These are phyloP conservation scores for Agaricus blazei DNA, from an alignment of 768 basidiomycete species.

Conservation along the genomic window DNA sequence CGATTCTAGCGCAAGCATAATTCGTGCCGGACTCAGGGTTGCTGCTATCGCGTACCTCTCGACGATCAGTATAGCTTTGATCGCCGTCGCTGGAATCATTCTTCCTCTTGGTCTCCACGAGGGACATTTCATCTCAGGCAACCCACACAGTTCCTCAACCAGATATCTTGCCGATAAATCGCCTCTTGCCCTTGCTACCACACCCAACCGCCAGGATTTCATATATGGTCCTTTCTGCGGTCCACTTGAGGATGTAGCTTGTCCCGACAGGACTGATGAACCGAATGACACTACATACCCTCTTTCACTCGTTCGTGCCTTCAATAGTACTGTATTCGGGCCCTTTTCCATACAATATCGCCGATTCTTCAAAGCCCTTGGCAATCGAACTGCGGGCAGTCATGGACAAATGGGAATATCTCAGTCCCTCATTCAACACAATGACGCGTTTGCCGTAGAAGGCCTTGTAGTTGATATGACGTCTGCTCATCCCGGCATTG, in stretches of 20 bases:
- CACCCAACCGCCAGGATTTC: conserved; percentile 10
- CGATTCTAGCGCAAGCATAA: not conserved
- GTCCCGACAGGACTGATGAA: conserved; percentile 13
- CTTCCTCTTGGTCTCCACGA: not conserved
- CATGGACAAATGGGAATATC: conserved; percentile 7
- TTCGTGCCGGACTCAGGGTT: conserved; percentile 1
- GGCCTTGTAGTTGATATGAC: conserved; percentile 15
- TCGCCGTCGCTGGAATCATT: not conserved
- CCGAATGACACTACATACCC: conserved; percentile 11
- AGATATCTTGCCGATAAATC: conserved; percentile 15
- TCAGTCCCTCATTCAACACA: conserved; percentile 15
- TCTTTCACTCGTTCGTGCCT: conserved; percentile 8
- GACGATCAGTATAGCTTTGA: not conserved
- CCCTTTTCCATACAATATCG: conserved; percentile 18
- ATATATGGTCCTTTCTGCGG: conserved; percentile 16
- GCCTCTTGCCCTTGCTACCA: conserved; percentile 16
- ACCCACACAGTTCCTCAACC: not conserved
- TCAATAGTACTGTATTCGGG: conserved; percentile 15
- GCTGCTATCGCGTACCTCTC: not conserved
- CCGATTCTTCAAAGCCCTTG: conserved; percentile 11
- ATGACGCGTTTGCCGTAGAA: conserved; percentile 14
- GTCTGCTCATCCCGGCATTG: conserved; percentile 9
- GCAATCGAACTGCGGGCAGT: conserved; percentile 4
- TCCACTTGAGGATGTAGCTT: conserved; percentile 4
- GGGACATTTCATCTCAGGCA: not conserved